A percentile compares a stretch with the other conserved stretches of the same genome.
phyloP scores from a whole-genome alignment of 2,329 filamentous ascomycete genomes.

The Alternaria panax region DNA sequence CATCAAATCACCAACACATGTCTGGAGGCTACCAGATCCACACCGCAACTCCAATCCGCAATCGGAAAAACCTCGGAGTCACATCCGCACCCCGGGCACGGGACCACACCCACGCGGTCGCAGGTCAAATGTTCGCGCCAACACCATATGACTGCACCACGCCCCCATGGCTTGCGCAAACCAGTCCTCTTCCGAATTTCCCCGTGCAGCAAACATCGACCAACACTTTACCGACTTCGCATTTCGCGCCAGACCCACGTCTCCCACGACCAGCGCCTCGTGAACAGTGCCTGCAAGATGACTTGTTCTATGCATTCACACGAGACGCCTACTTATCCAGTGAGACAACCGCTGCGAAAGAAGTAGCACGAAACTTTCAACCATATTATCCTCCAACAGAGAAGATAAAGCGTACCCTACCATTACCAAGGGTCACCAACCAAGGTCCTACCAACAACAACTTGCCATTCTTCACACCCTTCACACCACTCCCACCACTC shows the following conservation, averaged over 20 bases:
- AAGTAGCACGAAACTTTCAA: conserved; percentile 1
- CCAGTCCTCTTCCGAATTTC: conserved; percentile 8
- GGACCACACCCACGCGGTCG: conserved; percentile 1
- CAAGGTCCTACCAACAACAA: background rate
- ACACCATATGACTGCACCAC: conserved; percentile 13
- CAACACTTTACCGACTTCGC: conserved; percentile 4
- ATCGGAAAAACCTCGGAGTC: background rate
- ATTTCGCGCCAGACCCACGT: conserved; percentile 12
- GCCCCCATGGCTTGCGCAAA: background rate
- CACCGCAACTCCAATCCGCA: background rate
- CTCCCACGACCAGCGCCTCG: conserved; percentile 19
- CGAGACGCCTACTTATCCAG: conserved; percentile 17
- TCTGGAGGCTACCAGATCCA: conserved; percentile 1
- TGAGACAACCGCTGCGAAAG: conserved; percentile 2
- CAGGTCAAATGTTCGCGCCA: conserved; percentile 8
- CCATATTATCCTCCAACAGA: background rate
- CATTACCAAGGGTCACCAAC: conserved; percentile 1
- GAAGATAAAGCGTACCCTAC: background rate
- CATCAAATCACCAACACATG: conserved; percentile 4
- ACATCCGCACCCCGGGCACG: conserved; percentile 1
- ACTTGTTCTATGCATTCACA: conserved; percentile 14
- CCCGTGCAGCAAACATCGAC: conserved; percentile 6
- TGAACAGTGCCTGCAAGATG: conserved; percentile 22
- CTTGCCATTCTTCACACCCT: background rate
- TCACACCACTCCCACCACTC: background rate